Percentiles rank a stretch among this genome's conserved stretches.
phyloP scores from a whole-genome alignment of 1,284 basidiomycete species.

The Sanghuangporus weigelae region DNA sequence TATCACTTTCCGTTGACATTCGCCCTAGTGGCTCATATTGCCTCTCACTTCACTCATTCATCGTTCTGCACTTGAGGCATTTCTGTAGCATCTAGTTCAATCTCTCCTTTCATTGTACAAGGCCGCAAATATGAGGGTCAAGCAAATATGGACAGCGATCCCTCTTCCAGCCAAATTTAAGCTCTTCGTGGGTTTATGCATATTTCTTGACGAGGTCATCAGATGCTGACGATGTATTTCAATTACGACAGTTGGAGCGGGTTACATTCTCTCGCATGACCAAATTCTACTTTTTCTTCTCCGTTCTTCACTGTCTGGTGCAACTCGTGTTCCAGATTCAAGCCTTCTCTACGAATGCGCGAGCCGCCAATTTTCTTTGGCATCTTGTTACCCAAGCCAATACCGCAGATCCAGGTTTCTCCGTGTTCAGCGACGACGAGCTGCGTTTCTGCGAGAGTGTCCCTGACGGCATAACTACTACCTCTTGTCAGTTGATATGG shows the following conservation, averaged over 20 bases:
- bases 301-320: constrained; percentile 58
- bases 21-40: constrained; percentile 40
- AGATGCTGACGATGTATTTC: constrained; percentile 6
- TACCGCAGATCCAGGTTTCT: constrained; percentile 46
- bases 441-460: constrained; percentile 57
- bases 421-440: constrained; percentile 40
- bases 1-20: constrained; percentile 14
- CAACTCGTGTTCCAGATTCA: constrained; percentile 65
- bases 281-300: constrained; percentile 57
- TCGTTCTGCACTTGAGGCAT: not conserved
- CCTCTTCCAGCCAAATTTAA: constrained; percentile 41
- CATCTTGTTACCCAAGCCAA: constrained; percentile 46
- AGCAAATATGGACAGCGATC: constrained; percentile 35
- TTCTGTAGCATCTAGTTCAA: constrained; percentile 6
- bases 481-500: constrained; percentile 54
- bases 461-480: constrained; percentile 41
- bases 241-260: constrained; percentile 52
- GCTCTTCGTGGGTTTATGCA: constrained; percentile 43
- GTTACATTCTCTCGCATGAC: constrained; percentile 65
- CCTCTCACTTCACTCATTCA: not conserved
- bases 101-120: constrained; percentile 6
- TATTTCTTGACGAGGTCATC: not conserved
- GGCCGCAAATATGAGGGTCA: constrained; percentile 37
- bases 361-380: constrained; percentile 49
- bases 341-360: constrained; percentile 59